Evolutionary conservation across 148 eudicot species (phyloP).

Genomic region (Rhododendron mucronatum): DNA sequence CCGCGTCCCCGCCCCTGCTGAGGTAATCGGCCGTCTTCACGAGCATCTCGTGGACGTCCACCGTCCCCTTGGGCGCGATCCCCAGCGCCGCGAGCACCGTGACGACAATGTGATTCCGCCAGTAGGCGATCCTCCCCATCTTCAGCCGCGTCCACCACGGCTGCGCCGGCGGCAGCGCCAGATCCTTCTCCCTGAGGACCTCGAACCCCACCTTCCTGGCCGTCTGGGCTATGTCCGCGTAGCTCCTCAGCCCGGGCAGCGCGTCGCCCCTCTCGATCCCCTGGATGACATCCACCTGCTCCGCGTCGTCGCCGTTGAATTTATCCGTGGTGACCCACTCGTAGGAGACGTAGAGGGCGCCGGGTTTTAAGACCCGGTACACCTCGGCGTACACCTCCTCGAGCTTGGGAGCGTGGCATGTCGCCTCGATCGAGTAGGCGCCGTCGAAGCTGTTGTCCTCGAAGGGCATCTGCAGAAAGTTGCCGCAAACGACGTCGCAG

Average conservation of each 20-base stretch:
- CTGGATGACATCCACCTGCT: conserved; percentile 43
- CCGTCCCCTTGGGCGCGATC: conserved; percentile 50
- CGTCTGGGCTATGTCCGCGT: conserved; percentile 25
- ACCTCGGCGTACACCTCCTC: conserved; percentile 50
- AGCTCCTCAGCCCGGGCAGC: conserved; percentile 40
- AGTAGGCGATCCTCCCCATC: conserved; percentile 52
- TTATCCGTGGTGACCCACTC: conserved; percentile 54
- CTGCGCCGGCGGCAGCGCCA: conserved; percentile 39
- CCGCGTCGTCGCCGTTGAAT: conserved; percentile 19
- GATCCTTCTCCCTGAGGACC: conserved; percentile 35
- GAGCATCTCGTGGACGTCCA: conserved; percentile 56
- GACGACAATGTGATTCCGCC: conserved; percentile 43
- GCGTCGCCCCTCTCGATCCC: conserved; percentile 53
- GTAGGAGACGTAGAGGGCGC: conserved; percentile 42
- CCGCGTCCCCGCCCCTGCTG: conserved; percentile 42
- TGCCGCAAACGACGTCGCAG: conserved; percentile 50
- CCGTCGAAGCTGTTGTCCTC: conserved; percentile 34
- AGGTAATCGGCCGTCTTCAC: conserved; percentile 42
- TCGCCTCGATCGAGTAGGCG: conserved; percentile 52
- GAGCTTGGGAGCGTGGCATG: conserved; percentile 51
- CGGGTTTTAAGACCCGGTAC: conserved; percentile 43
- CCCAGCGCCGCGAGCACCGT: conserved; percentile 35
- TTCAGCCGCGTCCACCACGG: conserved; percentile 57
- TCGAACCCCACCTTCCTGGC: conserved; percentile 47
- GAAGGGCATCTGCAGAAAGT: conserved; percentile 50